Base-by-base conservation (phyloP, 371 early-diverging fungal species). In the Mortierella sp. region DNA sequence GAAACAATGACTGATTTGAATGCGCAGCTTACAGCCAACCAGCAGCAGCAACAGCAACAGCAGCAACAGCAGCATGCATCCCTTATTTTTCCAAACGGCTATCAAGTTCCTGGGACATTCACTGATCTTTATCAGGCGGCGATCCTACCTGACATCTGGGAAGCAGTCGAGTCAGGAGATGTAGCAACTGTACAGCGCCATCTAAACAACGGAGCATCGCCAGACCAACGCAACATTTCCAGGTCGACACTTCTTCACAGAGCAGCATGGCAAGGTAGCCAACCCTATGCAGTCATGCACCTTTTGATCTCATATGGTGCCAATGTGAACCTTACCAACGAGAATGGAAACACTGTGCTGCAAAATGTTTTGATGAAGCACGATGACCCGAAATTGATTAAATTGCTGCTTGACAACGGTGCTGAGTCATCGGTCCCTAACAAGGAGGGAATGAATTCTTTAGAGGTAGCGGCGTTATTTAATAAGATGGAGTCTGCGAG, bases 281-380 rank as follows among this genome's bases (percentile, higher is more conserved):
- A 68, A 24, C 81, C 81, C 3, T 73, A 66, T 45, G 60, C 72
- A 16, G 70, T 81, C 32, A 81, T 81, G 81, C 55, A 62, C 47
- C 68, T 81, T 57, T 61, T 81, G 67, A 81, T 81, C 32, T 75
- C 76, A 0, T 66, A 72, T 39, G 76, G 76, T 0, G 81, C 81
- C 20, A 81, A 81, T 12, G 81, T 81, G 55, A 81, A 81, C 30
- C 64, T 81, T 14, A 66, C 75, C 5, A 81, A 81, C 45, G 76
- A 71, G 39, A 75, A 81, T 40, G 81, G 81, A 32, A 81, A 81
- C 61, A 72, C 76, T 2, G 81, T 81, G 55, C 52, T 81, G 20
- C 81, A 81, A 61, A 81, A 81, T 57, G 73, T 75, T 14, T 32
- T 81, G 63, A 75, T 81, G 81, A 81, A 81, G 63, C 81, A 81